These are phyloP conservation scores for Fistulina hepatica DNA, from an alignment of 1,284 basidiomycete species.

Conservation along the genomic window DNA sequence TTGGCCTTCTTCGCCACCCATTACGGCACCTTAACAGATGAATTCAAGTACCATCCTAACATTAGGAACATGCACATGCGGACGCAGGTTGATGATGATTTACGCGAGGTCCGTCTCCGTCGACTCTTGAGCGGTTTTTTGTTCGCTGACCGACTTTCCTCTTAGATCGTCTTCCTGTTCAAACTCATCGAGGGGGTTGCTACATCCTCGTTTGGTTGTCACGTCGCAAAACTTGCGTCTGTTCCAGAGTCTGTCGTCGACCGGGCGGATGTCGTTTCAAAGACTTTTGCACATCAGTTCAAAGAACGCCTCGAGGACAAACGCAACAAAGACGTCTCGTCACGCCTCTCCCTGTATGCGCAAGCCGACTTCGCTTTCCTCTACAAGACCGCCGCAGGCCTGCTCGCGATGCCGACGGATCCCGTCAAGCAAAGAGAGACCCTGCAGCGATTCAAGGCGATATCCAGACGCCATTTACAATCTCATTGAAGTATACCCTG, in stretches of 20 bases:
- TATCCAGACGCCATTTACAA: slow-evolving; percentile 25
- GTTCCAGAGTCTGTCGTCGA: slow-evolving; percentile 74
- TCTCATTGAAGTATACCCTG: no score
- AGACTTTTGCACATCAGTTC: slow-evolving; percentile 81
- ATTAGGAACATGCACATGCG: slow-evolving; percentile 93
- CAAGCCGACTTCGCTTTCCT: slow-evolving; percentile 86
- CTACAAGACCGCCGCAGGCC: slow-evolving; percentile 43
- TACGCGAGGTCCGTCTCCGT: slow-evolving; percentile 52
- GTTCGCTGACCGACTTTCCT: slow-evolving; percentile 4
- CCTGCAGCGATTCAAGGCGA: slow-evolving; percentile 41
- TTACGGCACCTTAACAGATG: slow-evolving; percentile 79
- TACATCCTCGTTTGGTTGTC: slow-evolving; percentile 86
- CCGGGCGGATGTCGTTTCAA: slow-evolving; percentile 79
- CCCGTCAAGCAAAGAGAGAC: slow-evolving; percentile 40
- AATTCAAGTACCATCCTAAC: slow-evolving; percentile 85
- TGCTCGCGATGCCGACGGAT: slow-evolving; percentile 40
- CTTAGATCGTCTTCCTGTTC: slow-evolving; percentile 82
- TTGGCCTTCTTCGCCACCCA: slow-evolving; percentile 83
- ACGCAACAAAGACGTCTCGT: slow-evolving; percentile 42
- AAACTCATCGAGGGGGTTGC: slow-evolving; percentile 86
- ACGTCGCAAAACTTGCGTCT: slow-evolving; percentile 81
- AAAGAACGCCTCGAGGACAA: slow-evolving; percentile 62
- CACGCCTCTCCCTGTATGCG: slow-evolving; percentile 59
- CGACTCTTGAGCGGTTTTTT: slow-evolving; percentile 1
- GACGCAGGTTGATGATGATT: slow-evolving; percentile 83